Conservation (phyloP, 2,329 filamentous ascomycete genomes). For the Neopestalotiopsis rosae region DNA sequence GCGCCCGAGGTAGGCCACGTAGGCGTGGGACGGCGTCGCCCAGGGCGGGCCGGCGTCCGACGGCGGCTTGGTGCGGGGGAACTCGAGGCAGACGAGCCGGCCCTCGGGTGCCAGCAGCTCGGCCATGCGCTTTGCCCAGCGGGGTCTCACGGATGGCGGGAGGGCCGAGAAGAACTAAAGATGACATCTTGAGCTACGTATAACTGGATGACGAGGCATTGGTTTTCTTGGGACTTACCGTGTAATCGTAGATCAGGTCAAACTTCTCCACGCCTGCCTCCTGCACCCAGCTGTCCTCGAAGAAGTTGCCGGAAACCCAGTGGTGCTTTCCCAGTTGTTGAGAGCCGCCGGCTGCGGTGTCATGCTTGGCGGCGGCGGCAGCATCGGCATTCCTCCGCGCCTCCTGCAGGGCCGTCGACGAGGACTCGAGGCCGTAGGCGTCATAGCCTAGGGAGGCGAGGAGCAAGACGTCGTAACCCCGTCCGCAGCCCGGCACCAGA, state of each 20-base stretch:
- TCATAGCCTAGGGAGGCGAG: constrained; percentile 79
- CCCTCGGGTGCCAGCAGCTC: constrained; percentile 55
- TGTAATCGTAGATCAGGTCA: constrained; percentile 71
- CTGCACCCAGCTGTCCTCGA: constrained; percentile 62
- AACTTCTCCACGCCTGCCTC: constrained; percentile 54
- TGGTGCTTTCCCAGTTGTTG: constrained; percentile 37
- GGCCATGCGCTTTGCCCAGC: constrained; percentile 59
- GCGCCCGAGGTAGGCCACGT: constrained; percentile 71
- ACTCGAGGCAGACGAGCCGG: constrained; percentile 73
- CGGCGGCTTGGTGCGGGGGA: constrained; percentile 74
- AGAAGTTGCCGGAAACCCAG: constrained; percentile 71
- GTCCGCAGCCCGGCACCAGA: constrained; percentile 82
- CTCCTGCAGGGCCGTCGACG: constrained; percentile 49
- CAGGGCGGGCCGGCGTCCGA: constrained; percentile 74
- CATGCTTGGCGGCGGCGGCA: constrained; percentile 42
- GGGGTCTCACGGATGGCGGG: constrained; percentile 54
- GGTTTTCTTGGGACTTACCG: constrained; percentile 46
- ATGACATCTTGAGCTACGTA: no score
- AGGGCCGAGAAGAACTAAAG: constrained; percentile 67
- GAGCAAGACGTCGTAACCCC: constrained; percentile 80
- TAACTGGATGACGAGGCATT: neutral
- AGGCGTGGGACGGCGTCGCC: constrained; percentile 71
- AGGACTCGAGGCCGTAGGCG: constrained; percentile 75
- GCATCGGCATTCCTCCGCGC: constrained; percentile 50
- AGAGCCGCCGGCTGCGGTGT: constrained; percentile 41